These are phyloP conservation scores for Podospora comata DNA, from an alignment of 495 filamentous ascomycete genomes.

Conservation along the genomic window DNA sequence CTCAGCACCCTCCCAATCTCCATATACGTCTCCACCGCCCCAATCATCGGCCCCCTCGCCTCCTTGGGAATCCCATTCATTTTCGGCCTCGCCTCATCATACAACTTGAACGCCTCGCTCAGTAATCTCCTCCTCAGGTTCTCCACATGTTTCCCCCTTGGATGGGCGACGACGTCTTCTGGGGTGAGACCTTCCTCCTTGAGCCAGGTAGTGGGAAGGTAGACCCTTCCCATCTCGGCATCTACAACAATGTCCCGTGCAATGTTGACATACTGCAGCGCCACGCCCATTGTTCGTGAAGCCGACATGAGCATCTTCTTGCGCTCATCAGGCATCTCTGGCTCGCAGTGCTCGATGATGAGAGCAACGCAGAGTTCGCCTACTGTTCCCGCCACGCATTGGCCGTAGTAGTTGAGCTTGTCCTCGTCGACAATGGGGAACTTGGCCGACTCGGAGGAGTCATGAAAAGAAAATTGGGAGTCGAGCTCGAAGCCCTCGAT, in stretches of 20 bases:
- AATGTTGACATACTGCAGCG: constrained; percentile 69
- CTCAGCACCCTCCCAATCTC: constrained; percentile 62
- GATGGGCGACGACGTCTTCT: constrained; percentile 48
- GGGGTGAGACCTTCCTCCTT: constrained; percentile 51
- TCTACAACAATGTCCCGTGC: constrained; percentile 64
- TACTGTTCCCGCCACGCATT: constrained; percentile 64
- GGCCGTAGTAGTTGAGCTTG: constrained; percentile 56
- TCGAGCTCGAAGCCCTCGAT: constrained; percentile 63
- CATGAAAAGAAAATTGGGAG: constrained; percentile 43
- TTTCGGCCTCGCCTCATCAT: constrained; percentile 44
- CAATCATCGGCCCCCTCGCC: constrained; percentile 57
- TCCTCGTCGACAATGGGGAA: constrained; percentile 55
- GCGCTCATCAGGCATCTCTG: constrained; percentile 23
- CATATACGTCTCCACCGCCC: constrained; percentile 71
- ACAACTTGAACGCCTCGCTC: constrained; percentile 53
- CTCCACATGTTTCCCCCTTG: constrained; percentile 40
- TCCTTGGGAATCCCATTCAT: constrained; percentile 57
- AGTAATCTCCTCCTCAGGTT: constrained; percentile 51
- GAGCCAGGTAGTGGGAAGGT: constrained; percentile 61
- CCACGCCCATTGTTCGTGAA: constrained; percentile 60
- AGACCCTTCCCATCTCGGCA: constrained; percentile 58
- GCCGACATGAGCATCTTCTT: constrained; percentile 39
- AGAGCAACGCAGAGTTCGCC: constrained; percentile 62
- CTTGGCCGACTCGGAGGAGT: constrained; percentile 6
- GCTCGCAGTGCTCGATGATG: constrained; percentile 52